Base-by-base conservation (phyloP, 2,329 filamentous ascomycete genomes). In the Myriosclerotinia curreyana region DNA sequence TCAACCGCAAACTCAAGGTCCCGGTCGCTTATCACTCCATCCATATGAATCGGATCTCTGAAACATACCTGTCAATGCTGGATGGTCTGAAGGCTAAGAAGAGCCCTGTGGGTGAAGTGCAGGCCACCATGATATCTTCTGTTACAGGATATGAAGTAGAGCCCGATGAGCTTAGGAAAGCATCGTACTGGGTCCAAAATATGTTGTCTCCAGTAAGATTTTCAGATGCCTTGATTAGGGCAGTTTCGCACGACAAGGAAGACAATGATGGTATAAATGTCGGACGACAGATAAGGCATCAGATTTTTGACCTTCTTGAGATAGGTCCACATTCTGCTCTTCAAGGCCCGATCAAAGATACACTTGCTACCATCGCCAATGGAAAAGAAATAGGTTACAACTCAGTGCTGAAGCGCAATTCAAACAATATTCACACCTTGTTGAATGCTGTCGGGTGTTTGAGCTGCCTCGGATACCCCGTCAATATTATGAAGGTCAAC, bases 261-360 rank as follows among this genome's bases (percentile, higher is more conserved):
- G 17, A 12, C 5, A 28, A 17, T 6, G 6, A 34, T 36, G 8
- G 2, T 38, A 22, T 53, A 6, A 9, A 15, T n/a, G 20, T 36
- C 11, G 28, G n/a, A 36, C 28, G 36, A n/a, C 17, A 34, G 12
- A 22, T 1, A 34, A 53, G 11, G 28, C 46, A 15, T 28, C 25
- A 31, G 4, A 7, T 50, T 20, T 31, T 28, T 7, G 20, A 64
- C 31, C 22, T 66, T 2, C 38, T 67, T 5, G 66, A 67, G 15
- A 49, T 67, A 12, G 64, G 66, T 11, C 66, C 66, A 1, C 64
- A 67, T 60, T 34, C 60, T 6, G 61, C 66, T 8, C 51, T 31
- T 31, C 28, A 63, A 54, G 51, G 64, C 11, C 46, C 64, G 3
- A 60, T 67, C 14, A 36, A 42, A 17, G 54, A 65, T 4, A 62